Evolutionary conservation across 164 flowering plant species (phyloP).

Genomic region (Nymphaea colorata): DNA sequence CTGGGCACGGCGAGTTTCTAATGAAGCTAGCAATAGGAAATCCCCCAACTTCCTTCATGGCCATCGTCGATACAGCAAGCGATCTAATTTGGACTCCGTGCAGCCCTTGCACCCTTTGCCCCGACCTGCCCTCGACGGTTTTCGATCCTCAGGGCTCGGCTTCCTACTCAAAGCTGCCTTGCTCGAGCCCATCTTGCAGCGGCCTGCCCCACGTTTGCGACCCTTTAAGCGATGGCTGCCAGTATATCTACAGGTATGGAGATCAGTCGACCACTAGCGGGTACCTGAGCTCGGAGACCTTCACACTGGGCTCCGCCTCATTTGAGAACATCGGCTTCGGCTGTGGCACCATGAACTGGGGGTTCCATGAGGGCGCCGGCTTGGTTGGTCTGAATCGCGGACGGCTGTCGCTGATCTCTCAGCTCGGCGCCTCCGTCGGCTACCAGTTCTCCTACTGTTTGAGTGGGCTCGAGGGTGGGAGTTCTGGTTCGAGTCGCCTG

Average conservation of each 20-base stretch:
- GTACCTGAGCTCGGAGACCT: conserved; percentile 8
- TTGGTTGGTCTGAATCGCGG: conserved; percentile 55
- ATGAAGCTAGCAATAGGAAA: conserved; percentile 59
- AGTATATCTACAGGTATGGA: not conserved
- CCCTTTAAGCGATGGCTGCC: not conserved
- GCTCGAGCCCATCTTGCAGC: conserved; percentile 25
- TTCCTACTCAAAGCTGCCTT: conserved; percentile 10
- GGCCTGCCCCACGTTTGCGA: not conserved
- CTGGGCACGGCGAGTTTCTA: not conserved
- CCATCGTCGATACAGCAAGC: conserved; percentile 82
- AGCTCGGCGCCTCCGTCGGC: conserved; percentile 17
- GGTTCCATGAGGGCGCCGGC: conserved; percentile 19
- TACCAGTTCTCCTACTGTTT: conserved; percentile 59
- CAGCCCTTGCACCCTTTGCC: conserved; percentile 52
- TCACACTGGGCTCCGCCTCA: conserved; percentile 5
- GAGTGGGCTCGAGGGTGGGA: conserved; percentile 4
- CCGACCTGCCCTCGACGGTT: conserved; percentile 37
- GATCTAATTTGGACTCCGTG: conserved; percentile 91
- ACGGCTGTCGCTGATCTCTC: conserved; percentile 25
- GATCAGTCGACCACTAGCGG: not conserved
- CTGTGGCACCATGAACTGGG: conserved; percentile 13
- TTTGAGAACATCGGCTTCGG: conserved; percentile 6
- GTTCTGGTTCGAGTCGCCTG: conserved; percentile 12
- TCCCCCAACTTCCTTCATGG: conserved; percentile 39
- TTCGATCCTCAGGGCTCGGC: conserved; percentile 33